Conservation (phyloP, 768 basidiomycete genomes). For the Hygrocybe punicea region DNA sequence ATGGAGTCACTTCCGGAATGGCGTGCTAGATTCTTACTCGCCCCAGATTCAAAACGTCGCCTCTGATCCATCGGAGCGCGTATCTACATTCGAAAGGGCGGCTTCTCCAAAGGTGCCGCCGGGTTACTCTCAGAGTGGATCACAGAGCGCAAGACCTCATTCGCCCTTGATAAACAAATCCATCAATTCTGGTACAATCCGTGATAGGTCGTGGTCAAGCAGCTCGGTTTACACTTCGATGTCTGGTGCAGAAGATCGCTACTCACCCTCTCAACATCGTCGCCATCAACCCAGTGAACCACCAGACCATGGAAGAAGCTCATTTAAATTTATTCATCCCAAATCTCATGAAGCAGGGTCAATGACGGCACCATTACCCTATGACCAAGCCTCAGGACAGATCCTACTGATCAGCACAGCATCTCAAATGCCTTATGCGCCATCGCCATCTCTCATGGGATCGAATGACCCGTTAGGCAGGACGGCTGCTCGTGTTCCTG, state of each 20-base stretch:
- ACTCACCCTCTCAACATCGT: slow-evolving; percentile 28
- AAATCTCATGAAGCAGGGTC: slow-evolving; percentile 15
- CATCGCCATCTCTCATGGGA: slow-evolving; percentile 78
- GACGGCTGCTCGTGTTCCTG: slow-evolving; percentile 66
- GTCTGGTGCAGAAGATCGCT: slow-evolving; percentile 36
- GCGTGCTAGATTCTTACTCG: neutral
- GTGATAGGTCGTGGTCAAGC: slow-evolving; percentile 45
- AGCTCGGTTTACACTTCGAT: slow-evolving; percentile 39
- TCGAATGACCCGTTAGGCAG: slow-evolving; percentile 80
- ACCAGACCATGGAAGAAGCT: slow-evolving; percentile 23
- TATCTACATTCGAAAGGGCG: neutral
- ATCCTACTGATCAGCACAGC: neutral
- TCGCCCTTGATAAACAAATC: neutral
- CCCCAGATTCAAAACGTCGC: neutral
- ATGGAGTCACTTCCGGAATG: neutral
- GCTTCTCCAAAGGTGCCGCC: neutral
- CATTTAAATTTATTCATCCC: slow-evolving; percentile 27
- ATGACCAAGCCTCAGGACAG: neutral
- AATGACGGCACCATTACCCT: slow-evolving; percentile 10
- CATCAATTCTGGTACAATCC: slow-evolving; percentile 10
- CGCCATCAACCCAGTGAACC: slow-evolving; percentile 24
- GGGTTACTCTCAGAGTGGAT: neutral
- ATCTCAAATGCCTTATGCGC: slow-evolving; percentile 63
- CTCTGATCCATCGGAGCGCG: neutral
- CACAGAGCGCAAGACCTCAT: neutral